These are phyloP conservation scores for Middelhovenomyces tepae DNA, from an alignment of 805 yeast genomes.

Conservation along the genomic window DNA sequence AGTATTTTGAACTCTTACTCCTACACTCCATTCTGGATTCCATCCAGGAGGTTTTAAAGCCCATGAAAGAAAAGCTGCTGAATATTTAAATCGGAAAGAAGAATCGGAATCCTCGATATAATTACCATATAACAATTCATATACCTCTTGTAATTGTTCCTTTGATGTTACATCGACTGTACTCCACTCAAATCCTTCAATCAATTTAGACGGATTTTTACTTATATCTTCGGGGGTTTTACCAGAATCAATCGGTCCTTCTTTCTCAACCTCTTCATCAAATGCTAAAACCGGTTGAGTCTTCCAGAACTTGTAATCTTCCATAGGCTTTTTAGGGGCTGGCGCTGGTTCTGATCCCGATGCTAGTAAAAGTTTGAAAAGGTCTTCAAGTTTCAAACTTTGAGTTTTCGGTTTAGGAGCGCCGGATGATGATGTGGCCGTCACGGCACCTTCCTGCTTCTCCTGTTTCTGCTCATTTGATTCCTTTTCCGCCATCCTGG, in stretches of 20 bases:
- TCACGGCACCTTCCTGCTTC: too few species aligned
- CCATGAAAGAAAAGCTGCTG: conserved; percentile 80
- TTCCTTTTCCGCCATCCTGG: too few species aligned
- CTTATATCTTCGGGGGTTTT: conserved; percentile 70
- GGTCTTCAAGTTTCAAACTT: too few species aligned
- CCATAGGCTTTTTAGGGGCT: conserved; percentile 62
- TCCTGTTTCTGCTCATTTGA: too few species aligned
- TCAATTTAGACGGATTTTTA: conserved; percentile 57
- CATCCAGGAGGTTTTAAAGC: conserved; percentile 93
- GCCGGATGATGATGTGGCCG: too few species aligned
- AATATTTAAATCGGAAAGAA: conserved; percentile 82
- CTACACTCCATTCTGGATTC: conserved; percentile 81
- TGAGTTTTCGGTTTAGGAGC: too few species aligned
- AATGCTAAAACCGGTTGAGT: conserved; percentile 89
- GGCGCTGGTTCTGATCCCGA: too few species aligned
- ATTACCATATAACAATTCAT: conserved; percentile 72
- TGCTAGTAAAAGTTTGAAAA: too few species aligned
- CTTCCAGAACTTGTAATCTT: conserved; percentile 93
- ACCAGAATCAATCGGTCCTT: conserved; percentile 69
- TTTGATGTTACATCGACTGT: conserved; percentile 54
- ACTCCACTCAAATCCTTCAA: conserved; percentile 82
- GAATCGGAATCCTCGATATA: conserved; percentile 94
- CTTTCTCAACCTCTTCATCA: conserved; percentile 54
- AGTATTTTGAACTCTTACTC: conserved; percentile 75
- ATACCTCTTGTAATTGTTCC: conserved; percentile 64